These are phyloP conservation scores for Aureobasidium lini DNA, from an alignment of 2,329 filamentous ascomycete species.

Conservation along the genomic window DNA sequence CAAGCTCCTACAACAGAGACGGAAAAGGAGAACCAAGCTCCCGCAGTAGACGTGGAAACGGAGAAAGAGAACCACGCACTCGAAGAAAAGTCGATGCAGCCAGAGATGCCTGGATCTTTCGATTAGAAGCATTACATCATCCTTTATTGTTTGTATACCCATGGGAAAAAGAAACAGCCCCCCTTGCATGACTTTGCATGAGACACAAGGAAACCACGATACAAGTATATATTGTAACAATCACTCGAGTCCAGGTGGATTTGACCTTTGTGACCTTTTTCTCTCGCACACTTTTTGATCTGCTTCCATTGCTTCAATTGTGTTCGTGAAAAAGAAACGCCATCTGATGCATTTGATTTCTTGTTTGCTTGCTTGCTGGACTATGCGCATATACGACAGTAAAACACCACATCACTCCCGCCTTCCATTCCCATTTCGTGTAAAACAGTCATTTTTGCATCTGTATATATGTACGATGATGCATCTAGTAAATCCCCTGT, in stretches of 20 bases:
- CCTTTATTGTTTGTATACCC: neutral
- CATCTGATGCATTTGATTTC: too few relatives aligned
- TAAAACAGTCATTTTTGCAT: too few relatives aligned
- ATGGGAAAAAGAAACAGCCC: neutral
- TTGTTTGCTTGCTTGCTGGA: too few relatives aligned
- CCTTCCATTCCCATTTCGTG: too few relatives aligned
- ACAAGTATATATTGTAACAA: neutral
- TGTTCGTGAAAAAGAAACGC: too few relatives aligned
- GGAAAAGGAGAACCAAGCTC: neutral
- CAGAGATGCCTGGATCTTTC: constrained; percentile 10
- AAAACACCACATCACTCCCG: too few relatives aligned
- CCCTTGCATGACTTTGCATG: neutral
- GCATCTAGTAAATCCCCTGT: constrained; percentile 66
- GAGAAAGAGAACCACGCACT: neutral
- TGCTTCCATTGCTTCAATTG: too few relatives aligned
- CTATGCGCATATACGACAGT: too few relatives aligned
- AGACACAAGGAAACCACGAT: neutral
- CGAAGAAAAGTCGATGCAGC: neutral
- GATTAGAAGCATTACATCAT: neutral
- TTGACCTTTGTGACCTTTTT: neutral
- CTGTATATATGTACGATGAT: too few relatives aligned
- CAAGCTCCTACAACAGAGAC: neutral
- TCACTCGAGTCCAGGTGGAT: neutral
- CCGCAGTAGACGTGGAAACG: neutral
- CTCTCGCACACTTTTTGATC: too few relatives aligned